Evolutionary conservation across 805 yeast genomes (phyloP).

Genomic region (Myxozyma lipomycoides): DNA sequence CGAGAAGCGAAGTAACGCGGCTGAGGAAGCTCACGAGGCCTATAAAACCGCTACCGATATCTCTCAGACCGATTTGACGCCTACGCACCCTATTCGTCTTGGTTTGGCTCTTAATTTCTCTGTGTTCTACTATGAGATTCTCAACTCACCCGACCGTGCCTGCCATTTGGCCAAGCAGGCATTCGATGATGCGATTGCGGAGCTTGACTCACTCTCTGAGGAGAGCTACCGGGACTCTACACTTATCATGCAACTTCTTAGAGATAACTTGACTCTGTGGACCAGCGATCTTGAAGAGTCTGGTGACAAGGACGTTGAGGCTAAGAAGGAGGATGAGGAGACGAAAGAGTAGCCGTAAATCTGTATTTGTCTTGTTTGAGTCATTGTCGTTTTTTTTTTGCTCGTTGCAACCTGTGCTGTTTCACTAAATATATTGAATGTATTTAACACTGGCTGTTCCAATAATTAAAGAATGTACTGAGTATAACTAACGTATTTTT

Average conservation of each 20-base stretch:
- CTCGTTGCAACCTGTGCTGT: too few relatives aligned
- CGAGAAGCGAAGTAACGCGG: conserved; percentile 91
- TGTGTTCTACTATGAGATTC: conserved; percentile 88
- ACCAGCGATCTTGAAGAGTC: conserved; percentile 55
- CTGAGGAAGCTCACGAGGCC: conserved; percentile 90
- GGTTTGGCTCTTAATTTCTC: conserved; percentile 93
- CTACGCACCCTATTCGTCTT: conserved; percentile 97
- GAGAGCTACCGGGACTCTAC: conserved; percentile 93
- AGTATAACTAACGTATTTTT: too few relatives aligned
- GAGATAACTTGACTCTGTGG: conserved; percentile 47
- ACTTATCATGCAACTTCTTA: conserved; percentile 83
- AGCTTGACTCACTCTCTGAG: conserved; percentile 86
- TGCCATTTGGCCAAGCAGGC: conserved; percentile 95
- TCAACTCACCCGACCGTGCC: conserved; percentile 92
- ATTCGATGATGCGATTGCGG: conserved; percentile 92
- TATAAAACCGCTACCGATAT: conserved; percentile 96
- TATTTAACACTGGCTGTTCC: too few relatives aligned
- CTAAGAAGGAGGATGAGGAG: conserved; percentile 21
- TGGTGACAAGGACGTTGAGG: conserved; percentile 16
- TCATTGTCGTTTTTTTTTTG: background rate
- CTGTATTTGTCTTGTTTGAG: background rate
- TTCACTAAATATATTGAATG: too few relatives aligned
- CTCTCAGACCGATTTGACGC: conserved; percentile 96
- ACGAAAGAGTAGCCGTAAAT: conserved; percentile 10
- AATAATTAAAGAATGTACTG: too few relatives aligned